Evolutionary conservation across 192 early-diverging fungal genomes (phyloP).

Genomic region (Coemansia umbellata): DNA sequence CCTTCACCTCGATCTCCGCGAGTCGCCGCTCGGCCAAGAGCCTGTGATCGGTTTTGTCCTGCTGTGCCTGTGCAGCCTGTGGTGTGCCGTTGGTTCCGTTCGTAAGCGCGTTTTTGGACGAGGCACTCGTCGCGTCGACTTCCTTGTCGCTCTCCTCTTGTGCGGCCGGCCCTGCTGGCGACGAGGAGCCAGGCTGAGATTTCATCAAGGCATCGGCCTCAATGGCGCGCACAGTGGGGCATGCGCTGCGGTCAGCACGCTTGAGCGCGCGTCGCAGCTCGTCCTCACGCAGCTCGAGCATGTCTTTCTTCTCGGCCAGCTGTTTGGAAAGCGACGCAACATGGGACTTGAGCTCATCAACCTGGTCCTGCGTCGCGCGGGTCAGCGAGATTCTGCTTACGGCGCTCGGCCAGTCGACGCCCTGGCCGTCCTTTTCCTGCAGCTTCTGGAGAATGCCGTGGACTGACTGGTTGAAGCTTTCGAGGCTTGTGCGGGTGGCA

Average conservation of each 20-base stretch:
- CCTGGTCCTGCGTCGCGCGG: slow-evolving; percentile 24
- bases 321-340: slow-evolving; percentile 34
- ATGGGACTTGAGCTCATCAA: slow-evolving; percentile 34
- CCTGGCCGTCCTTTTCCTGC: slow-evolving; percentile 10
- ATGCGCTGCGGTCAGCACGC: slow-evolving; percentile 47
- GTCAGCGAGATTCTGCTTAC: slow-evolving; percentile 26
- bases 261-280: slow-evolving; percentile 49
- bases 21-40: slow-evolving; percentile 47
- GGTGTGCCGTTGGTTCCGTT: not conserved
- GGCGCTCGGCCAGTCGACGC: slow-evolving; percentile 26
- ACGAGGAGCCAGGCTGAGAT: not conserved
- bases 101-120: not conserved
- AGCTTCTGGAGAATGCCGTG: slow-evolving; percentile 32
- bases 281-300: slow-evolving; percentile 28
- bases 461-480: slow-evolving; percentile 36
- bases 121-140: not conserved
- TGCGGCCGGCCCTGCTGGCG: not conserved
- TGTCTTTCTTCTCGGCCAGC: slow-evolving; percentile 33
- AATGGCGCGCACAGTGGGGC: slow-evolving; percentile 31
- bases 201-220: slow-evolving; percentile 2
- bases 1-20: slow-evolving; percentile 51
- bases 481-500: slow-evolving; percentile 14
- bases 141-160: slow-evolving; percentile 2
- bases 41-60: slow-evolving; percentile 46
- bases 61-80: slow-evolving; percentile 27